A percentile compares a stretch with the other conserved stretches of the same genome.
phyloP scores from a whole-genome alignment of 2,329 filamentous ascomycete species.

The Botrytis sinoallii region DNA sequence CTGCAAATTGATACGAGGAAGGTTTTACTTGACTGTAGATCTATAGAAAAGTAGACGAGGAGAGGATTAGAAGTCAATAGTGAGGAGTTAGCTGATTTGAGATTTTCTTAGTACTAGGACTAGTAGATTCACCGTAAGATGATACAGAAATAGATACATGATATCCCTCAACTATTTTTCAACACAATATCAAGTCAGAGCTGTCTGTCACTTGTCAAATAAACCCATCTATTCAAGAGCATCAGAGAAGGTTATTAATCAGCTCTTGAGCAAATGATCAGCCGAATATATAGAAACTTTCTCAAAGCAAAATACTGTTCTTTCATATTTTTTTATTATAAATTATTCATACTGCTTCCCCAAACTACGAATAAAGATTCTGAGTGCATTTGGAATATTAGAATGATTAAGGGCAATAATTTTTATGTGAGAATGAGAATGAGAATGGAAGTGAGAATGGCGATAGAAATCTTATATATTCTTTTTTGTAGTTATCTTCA shows the following conservation, averaged over 20 bases:
- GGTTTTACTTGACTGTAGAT: too few relatives aligned
- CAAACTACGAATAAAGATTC: neutral
- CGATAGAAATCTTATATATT: neutral
- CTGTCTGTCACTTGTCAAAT: rapidly evolving
- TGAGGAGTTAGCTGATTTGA: neutral
- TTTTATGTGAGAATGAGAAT: neutral
- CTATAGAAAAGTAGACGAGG: too few relatives aligned
- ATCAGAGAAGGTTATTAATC: neutral
- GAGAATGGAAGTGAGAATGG: neutral
- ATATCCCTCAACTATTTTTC: neutral
- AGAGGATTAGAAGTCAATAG: neutral
- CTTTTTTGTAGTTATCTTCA: neutral
- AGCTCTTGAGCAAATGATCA: neutral
- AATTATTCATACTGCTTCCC: too few relatives aligned
- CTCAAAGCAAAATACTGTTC: neutral
- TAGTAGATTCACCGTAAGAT: neutral
- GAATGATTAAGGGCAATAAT: neutral
- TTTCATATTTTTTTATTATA: neutral
- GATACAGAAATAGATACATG: neutral
- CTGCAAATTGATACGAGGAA: neutral
- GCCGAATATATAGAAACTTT: neutral
- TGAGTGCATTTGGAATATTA: rapidly evolving
- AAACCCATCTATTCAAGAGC: neutral
- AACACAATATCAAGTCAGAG: neutral
- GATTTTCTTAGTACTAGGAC: neutral